phyloP scores from a whole-genome alignment of 1,139 yeast genomes.

The Candida sanyaensis region DNA sequence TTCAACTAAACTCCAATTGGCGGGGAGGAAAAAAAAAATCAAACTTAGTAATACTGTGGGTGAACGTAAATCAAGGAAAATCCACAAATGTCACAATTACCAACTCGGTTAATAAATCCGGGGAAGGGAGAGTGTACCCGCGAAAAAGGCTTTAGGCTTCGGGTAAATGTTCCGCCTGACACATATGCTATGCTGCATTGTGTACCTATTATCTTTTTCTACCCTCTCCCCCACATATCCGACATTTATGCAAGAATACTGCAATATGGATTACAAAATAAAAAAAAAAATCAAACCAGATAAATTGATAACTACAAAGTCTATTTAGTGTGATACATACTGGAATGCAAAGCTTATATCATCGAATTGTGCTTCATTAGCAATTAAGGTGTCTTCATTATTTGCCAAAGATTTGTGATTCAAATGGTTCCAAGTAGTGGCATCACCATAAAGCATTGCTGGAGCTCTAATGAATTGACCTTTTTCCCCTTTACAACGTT shows the following conservation, averaged over 20 bases:
- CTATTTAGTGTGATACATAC: constrained; percentile 71
- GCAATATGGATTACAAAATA: neutral
- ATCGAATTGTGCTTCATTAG: constrained; percentile 67
- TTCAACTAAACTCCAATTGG: constrained; percentile 1
- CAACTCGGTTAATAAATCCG: neutral
- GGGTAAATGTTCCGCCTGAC: too few species aligned
- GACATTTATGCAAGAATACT: neutral
- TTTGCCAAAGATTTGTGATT: constrained; percentile 57
- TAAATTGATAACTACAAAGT: neutral
- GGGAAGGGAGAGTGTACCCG: constrained; percentile 1
- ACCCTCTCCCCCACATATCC: neutral
- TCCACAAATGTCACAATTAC: too few species aligned
- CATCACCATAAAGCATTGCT: constrained; percentile 96
- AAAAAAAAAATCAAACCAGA: neutral
- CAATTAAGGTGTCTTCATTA: constrained; percentile 76
- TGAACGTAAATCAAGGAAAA: too few species aligned
- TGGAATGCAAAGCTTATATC: constrained; percentile 90
- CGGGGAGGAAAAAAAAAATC: constrained; percentile 1
- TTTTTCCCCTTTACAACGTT: constrained; percentile 61
- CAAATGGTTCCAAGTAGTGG: constrained; percentile 96
- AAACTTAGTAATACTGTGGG: too few species aligned
- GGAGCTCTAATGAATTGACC: constrained; percentile 69
- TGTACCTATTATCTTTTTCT: neutral
- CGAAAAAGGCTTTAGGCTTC: neutral
- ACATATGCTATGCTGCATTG: neutral